phyloP scores from a whole-genome alignment of 1,284 basidiomycete species.

The Ustilago trichophora region DNA sequence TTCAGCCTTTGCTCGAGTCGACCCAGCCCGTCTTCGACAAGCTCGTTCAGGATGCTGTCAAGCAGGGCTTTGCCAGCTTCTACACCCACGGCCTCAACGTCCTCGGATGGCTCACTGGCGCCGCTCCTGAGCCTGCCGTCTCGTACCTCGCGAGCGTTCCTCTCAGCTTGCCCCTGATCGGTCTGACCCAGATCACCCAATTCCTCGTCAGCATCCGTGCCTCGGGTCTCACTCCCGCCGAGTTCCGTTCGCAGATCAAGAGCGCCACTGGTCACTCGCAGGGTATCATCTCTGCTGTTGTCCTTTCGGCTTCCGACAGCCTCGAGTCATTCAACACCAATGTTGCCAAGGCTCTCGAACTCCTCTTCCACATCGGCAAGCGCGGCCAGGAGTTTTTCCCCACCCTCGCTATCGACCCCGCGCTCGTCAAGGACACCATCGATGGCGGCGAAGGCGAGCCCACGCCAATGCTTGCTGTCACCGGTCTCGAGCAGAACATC shows the following conservation, averaged over 20 bases:
- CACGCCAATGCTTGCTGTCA: conserved; percentile 90
- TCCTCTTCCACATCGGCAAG: conserved; percentile 92
- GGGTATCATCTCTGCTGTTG: conserved; percentile 91
- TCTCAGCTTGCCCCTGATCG: conserved; percentile 94
- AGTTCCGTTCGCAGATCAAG: conserved; percentile 78
- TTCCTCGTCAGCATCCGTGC: conserved; percentile 84
- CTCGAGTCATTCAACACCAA: conserved; percentile 80
- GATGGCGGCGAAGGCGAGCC: conserved; percentile 93
- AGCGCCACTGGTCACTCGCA: conserved; percentile 97
- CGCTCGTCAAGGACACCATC: conserved; percentile 84
- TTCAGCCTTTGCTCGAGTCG: conserved; percentile 75
- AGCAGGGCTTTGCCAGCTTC: conserved; percentile 72
- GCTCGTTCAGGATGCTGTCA: conserved; percentile 67
- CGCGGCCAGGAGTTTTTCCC: conserved; percentile 95
- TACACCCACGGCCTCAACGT: conserved; percentile 86
- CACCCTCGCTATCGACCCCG: conserved; percentile 86
- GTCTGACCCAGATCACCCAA: conserved; percentile 91
- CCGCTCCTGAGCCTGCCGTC: conserved; percentile 76
- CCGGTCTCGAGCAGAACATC: conserved; percentile 76
- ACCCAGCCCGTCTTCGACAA: conserved; percentile 69
- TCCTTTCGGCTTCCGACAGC: conserved; percentile 79
- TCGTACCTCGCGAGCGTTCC: conserved; percentile 94
- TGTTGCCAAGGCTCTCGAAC: conserved; percentile 82
- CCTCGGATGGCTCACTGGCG: conserved; percentile 82
- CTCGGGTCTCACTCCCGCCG: conserved; percentile 78